Evolutionary conservation across 208 protist species (phyloP), one percentile per base, ranked within the genome.

Genomic region (Wallacemonas sp.): DNA sequence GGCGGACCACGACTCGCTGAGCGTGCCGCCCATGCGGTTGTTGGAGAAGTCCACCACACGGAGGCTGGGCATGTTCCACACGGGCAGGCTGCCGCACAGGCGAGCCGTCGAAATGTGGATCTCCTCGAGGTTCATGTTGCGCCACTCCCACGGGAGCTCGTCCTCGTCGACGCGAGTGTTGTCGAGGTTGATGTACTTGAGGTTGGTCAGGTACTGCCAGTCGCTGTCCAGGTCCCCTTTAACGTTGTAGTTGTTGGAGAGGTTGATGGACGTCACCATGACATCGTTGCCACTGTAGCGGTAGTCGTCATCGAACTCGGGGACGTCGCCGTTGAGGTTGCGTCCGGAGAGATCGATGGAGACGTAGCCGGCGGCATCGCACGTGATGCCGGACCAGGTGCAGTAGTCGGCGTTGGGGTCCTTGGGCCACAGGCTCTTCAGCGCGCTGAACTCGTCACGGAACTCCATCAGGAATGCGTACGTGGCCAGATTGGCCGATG

Each of bases 71-170:
- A n/a, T 55, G 20, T 59, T 67, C 65, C 65, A 77, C 57, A 54
- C 50, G 39, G 72, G 72, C 41, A 77, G 57, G 25, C 36, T 64
- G 32, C 49, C 62, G 65, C 72, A 77, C 31, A 72, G 61, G 61
- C 55, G 66, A 12, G 65, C 31, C 28, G 67, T 63, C 5, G 64
- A 55, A 28, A 72, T 64, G 32, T 68, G 46, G 11, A 55, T 33
- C 8, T 20, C 63, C 22, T 46, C 31, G 23, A 76, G 44, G 16
- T 42, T 67, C 14, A 75, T 75, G 46, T 45, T 46, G 49, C 54
- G 61, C 70, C 70, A 76, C 57, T 63, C 31, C 16, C 55, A 45
- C 8, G 70, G 70, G 12, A 76, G 11, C 18, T 8, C 1, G 46
- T 50, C n/a, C n/a, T 48, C 46, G 29, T 38, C 2, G 39, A 76